These are phyloP conservation scores for Lactifluus piperatus DNA, from an alignment of 768 basidiomycete species.

Conservation along the genomic window DNA sequence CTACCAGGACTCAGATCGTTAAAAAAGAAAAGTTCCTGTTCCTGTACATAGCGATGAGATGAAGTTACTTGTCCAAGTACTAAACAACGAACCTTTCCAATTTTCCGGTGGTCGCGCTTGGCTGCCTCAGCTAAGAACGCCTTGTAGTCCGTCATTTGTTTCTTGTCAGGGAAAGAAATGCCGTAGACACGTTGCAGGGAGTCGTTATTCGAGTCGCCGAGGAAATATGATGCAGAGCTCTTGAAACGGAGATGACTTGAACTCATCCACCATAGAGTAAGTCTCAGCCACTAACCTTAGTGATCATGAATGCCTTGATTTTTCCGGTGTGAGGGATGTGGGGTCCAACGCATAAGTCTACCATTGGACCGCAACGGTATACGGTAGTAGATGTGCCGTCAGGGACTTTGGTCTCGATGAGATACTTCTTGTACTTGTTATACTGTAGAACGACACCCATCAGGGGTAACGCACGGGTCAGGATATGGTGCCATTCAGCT, in stretches of 20 bases:
- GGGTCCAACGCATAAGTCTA: slow-evolving; percentile 94
- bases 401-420: slow-evolving; percentile 91
- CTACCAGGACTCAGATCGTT: slow-evolving; percentile 93
- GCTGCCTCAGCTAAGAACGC: slow-evolving; percentile 93
- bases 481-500: not conserved
- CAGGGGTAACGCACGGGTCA: not conserved
- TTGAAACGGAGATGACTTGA: slow-evolving; percentile 25
- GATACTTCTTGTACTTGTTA: slow-evolving; percentile 96
- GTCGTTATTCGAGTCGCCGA: slow-evolving; percentile 88
- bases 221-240: slow-evolving; percentile 98
- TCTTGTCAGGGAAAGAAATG: slow-evolving; percentile 97
- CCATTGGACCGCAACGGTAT: slow-evolving; percentile 97
- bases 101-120: slow-evolving; percentile 95
- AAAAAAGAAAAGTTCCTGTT: slow-evolving; percentile 99
- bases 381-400: slow-evolving; percentile 96
- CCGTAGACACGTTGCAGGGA: slow-evolving; percentile 95
- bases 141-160: slow-evolving; percentile 92
- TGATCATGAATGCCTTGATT: slow-evolving; percentile 96
- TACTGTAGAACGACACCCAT: slow-evolving; percentile 48
- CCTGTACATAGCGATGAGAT: slow-evolving; percentile 33
- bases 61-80: not conserved
- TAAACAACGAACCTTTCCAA: slow-evolving; percentile 56
- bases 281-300: slow-evolving; percentile 50
- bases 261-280: not conserved
- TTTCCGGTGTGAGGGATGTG: slow-evolving; percentile 97